These are phyloP conservation scores for Lecanicillium sp. DNA, from an alignment of 2,329 filamentous ascomycete genomes.

Conservation along the genomic window DNA sequence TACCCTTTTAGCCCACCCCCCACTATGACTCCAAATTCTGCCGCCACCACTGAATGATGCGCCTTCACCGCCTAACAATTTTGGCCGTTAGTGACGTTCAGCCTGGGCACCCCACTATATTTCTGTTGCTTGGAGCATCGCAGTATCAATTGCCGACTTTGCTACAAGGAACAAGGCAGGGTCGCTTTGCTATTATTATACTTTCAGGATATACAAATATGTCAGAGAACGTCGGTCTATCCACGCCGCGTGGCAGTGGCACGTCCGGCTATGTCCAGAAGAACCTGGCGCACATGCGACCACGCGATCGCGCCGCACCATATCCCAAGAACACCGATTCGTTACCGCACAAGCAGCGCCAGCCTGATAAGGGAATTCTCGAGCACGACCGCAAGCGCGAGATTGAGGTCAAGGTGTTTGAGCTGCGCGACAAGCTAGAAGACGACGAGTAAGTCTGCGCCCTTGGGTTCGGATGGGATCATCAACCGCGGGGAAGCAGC, in stretches of 20 bases:
- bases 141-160: too few species aligned
- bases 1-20: not conserved
- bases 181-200: too few species aligned
- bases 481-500: not conserved
- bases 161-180: too few species aligned
- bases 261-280: conserved; percentile 97
- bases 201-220: too few species aligned
- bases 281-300: conserved; percentile 82
- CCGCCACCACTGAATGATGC: not conserved
- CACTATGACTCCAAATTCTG: conserved; percentile 13
- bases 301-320: conserved; percentile 72
- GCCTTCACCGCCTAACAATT: conserved; percentile 10
- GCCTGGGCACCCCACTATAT: conserved; percentile 1
- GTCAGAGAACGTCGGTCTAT: conserved; percentile 96
- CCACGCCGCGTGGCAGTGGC: conserved; percentile 87
- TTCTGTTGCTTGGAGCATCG: too few species aligned
- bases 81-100: conserved; percentile 7
- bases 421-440: conserved; percentile 84
- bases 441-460: conserved; percentile 63
- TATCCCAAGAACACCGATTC: conserved; percentile 69
- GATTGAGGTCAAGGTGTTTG: conserved; percentile 89
- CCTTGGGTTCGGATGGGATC: not conserved
- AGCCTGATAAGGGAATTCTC: conserved; percentile 87
- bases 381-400: conserved; percentile 90
- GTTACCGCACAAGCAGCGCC: conserved; percentile 64